These are phyloP conservation scores for Atkinsonella texensis DNA, from an alignment of 2,329 filamentous ascomycete genomes.

Conservation along the genomic window DNA sequence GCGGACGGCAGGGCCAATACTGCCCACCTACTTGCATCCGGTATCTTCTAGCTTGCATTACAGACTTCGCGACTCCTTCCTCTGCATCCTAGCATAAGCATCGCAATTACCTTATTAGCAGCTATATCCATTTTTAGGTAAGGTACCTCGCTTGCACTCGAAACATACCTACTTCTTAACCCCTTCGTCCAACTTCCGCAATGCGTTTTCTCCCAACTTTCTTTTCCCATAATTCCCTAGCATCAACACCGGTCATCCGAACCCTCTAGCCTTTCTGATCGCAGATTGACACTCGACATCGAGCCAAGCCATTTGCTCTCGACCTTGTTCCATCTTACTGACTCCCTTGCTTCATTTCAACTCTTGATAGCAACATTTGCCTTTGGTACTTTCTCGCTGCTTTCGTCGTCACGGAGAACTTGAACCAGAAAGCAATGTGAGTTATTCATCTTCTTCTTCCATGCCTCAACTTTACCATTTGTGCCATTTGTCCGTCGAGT, in stretches of 20 bases:
- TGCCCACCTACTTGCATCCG: conserved; percentile 6
- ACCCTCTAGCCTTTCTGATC: conserved; percentile 23
- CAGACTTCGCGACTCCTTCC: conserved; percentile 8
- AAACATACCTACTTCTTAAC: background rate
- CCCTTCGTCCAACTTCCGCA: conserved; percentile 6
- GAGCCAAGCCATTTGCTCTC: conserved; percentile 43
- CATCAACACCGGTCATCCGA: conserved; percentile 31
- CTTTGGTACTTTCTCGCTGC: conserved; percentile 21
- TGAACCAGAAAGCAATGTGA: conserved; percentile 16
- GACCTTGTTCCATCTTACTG: conserved; percentile 49
- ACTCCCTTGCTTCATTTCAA: conserved; percentile 45
- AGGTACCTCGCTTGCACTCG: conserved; percentile 9
- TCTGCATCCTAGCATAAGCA: conserved; percentile 9
- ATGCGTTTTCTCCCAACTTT: conserved; percentile 11
- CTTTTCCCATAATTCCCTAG: conserved; percentile 22
- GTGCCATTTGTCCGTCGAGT: background rate
- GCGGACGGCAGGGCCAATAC: conserved; percentile 3
- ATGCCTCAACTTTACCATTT: background rate
- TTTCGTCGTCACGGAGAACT: conserved; percentile 17
- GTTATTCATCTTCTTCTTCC: background rate
- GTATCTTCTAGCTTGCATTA: conserved; percentile 7
- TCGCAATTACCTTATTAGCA: conserved; percentile 13
- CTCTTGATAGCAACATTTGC: conserved; percentile 39
- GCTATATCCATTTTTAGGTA: conserved; percentile 10
- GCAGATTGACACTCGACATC: conserved; percentile 20